Evolutionary conservation across 345 rosid genomes (phyloP), one percentile per base, ranked within the genome.

Genomic region (Clarkia xantiana): DNA sequence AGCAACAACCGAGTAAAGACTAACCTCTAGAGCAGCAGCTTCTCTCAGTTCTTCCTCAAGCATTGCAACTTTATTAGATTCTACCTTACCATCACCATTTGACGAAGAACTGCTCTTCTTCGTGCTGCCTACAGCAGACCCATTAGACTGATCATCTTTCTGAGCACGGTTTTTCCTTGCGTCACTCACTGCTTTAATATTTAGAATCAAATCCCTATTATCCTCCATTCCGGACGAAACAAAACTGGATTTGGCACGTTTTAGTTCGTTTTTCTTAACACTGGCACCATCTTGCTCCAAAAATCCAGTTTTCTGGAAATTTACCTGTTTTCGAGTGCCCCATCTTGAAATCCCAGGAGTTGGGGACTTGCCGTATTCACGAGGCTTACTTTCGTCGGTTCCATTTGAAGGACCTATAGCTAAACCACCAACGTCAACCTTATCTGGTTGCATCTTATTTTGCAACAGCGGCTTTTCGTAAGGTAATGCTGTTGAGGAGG

Each of bases 1-100:
- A 54, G 97, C 86, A 20, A 76, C 79, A 39, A 90, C 77, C 4
- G 95, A 82, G 69, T 86, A 90, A 59, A 90, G 74, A 49, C 88
- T 85, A 54, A 76, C 79, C 76, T 90, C 95, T 46, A 85, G 60
- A 54, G 75, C 88, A 8, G 95, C 97, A 58, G 95, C 76, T 77
- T 86, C 97, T 70, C 77, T 77, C 48, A 90, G 49, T 65, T 90
- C 95, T 68, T 90, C 97, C 71, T 83, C 76, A 22, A 86, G 78
- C 66, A 64, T 71, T 62, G 79, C 82, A 39, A 76, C 64, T 66
- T 54, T 29, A 29, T 29, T 75, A 45, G 75, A 53, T 40, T 75
- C 80, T 58, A 75, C 60, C 25, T 62, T 71, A 50, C 63, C 70
- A 44, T 68, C 71, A 44, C 53, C 62, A 23, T 59, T 61, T 29